Conservation (phyloP, 1,284 basidiomycete genomes). For the Sporisorium iseilematis-ciliati region DNA sequence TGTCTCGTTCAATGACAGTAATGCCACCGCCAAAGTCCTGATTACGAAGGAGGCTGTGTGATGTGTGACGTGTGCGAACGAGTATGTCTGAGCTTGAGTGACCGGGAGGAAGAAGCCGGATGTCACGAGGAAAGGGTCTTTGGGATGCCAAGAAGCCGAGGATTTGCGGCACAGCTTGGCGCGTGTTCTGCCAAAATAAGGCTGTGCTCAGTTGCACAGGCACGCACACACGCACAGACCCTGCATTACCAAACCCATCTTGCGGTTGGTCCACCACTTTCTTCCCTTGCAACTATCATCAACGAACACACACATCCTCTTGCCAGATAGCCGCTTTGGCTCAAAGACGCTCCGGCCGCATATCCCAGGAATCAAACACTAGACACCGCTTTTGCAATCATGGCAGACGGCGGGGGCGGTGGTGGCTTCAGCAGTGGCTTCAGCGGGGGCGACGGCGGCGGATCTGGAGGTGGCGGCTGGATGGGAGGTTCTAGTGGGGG, state of each 20-base stretch:
- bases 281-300: not conserved
- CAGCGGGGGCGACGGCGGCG: slow-evolving; percentile 7
- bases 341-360: not conserved
- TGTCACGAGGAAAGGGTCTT: not conserved
- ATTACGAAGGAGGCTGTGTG: not conserved
- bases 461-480: slow-evolving; percentile 1
- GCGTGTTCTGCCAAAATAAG: not conserved
- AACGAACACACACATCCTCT: not conserved
- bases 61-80: not conserved
- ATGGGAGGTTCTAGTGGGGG: not conserved
- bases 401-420: slow-evolving; percentile 9
- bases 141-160: slow-evolving; percentile 6
- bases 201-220: slow-evolving; percentile 1
- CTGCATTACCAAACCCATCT: not conserved
- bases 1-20: not conserved
- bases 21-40: not conserved
- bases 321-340: too few relatives aligned
- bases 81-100: not conserved
- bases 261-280: not conserved
- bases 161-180: not conserved
- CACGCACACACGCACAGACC: slow-evolving; percentile 8
- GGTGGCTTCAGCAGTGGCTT: slow-evolving; percentile 2
- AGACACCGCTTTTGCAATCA: slow-evolving; percentile 4
- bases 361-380: not conserved
- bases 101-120: slow-evolving; percentile 1